Percentiles rank a stretch among this genome's conserved stretches.
Evolutionary conservation across 2,329 filamentous ascomycete genomes (phyloP).

Genomic region (Xylariaceae sp.): DNA sequence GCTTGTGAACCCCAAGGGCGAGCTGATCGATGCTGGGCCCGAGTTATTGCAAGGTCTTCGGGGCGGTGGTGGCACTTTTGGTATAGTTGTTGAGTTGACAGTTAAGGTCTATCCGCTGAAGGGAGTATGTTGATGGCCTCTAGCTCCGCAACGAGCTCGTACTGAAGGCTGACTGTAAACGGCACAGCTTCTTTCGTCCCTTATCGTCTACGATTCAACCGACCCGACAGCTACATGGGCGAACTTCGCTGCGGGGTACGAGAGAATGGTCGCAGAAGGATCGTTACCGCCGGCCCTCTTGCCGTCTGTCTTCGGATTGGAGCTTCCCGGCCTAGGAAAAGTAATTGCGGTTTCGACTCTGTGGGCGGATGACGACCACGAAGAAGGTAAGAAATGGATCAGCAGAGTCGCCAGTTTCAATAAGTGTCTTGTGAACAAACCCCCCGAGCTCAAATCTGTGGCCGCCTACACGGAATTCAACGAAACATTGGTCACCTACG

Average conservation of each 20-base stretch:
- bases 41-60: conserved; percentile 36
- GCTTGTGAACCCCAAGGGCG: conserved; percentile 36
- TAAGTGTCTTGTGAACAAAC: conserved; percentile 19
- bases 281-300: conserved; percentile 4
- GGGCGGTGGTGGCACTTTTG: conserved; percentile 38
- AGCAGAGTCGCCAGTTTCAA: conserved; percentile 13
- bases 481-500: conserved; percentile 24
- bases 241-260: not conserved
- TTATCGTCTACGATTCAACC: conserved; percentile 31
- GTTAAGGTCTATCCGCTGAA: conserved; percentile 37
- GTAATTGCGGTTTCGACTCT: conserved; percentile 28
- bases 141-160: not conserved
- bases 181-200: not conserved
- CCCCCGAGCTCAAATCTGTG: conserved; percentile 14
- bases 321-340: conserved; percentile 31
- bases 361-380: conserved; percentile 34
- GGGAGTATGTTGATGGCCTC: conserved; percentile 22
- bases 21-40: conserved; percentile 37
- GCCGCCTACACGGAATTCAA: conserved; percentile 16
- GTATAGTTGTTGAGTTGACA: conserved; percentile 38
- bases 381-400: conserved; percentile 20
- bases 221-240: conserved; percentile 23
- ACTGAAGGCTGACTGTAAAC: not conserved
- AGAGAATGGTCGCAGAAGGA: not conserved
- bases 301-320: conserved; percentile 31